Base-by-base conservation (phyloP, 1,139 yeast genomes). In the Hyphopichia khmerensis region DNA sequence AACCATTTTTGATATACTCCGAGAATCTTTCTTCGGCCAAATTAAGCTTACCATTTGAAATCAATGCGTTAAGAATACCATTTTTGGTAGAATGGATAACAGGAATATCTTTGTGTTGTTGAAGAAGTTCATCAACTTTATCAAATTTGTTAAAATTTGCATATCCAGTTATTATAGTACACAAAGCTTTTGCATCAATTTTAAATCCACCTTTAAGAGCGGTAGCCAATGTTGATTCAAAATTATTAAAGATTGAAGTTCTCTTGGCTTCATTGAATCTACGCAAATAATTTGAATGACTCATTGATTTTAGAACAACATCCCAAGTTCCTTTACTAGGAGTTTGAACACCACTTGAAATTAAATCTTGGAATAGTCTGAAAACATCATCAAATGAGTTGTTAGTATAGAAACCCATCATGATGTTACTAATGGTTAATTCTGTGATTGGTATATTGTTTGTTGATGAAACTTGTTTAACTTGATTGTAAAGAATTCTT, bases 311-410 rank as follows among this genome's bases (percentile, higher is more conserved):
- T 38, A 73, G 51, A 3, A 68, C 63, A 35, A 65, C 48, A 34
- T 66, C 69, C 78, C 78, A 73, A 1, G 73, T 52, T 1, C 51
- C 45, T 11, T 57, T 49, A 10, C 62, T 50, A 1, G 73, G 73
- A 18, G 51, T 53, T 14, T 50, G 49, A 26, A 57, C 48, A 2
- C 70, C 69, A 21, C 52, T 52, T n/a, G 48, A 40, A 19, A 67
- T 43, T 55, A 73, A 55, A 32, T 55, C 57, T 42, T 67, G 66
- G 56, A 72, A 71, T 13, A 71, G 53, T 27, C 49, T 54, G 47
- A 69, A 65, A 4, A 69, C 73, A 16, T 59, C 57, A 19, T 64
- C 64, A 33, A 63, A 65, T 35, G 51, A 51, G 30, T 54, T 63
- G 26, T 60, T 48, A 26, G 60, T 65, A 35, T 62, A 62, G 50